Percentiles rank a stretch among this genome's conserved stretches.
These are phyloP conservation scores for Paramecium sonneborni DNA, from an alignment of 73 alveolate species.

Conservation along the genomic window DNA sequence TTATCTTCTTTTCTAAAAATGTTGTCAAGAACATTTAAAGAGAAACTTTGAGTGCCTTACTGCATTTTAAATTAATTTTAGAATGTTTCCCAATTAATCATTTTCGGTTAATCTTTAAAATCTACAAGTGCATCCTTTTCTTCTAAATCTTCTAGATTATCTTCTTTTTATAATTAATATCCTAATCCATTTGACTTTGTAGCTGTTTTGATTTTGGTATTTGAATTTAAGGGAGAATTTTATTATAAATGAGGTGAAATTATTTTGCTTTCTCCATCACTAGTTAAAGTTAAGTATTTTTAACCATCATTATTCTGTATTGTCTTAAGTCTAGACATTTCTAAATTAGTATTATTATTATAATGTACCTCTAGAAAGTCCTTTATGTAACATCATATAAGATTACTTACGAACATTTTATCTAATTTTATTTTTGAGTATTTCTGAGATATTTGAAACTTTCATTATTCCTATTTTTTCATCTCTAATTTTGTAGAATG, in stretches of 20 bases:
- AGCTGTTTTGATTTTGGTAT: not conserved
- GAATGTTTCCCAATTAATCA: constrained; percentile 32
- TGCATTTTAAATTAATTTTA: constrained; percentile 22
- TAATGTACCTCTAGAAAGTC: not conserved
- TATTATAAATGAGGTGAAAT: not conserved
- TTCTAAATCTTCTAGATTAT: not conserved
- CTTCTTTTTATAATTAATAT: constrained; percentile 1
- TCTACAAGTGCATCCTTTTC: constrained; percentile 13
- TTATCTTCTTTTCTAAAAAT: constrained; percentile 22
- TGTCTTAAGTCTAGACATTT: not conserved
- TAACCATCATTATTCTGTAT: not conserved
- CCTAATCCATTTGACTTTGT: constrained; percentile 29
- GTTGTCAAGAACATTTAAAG: not conserved
- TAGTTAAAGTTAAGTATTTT: constrained; percentile 13
- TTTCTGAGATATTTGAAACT: constrained; percentile 8
- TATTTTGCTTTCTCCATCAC: constrained; percentile 22
- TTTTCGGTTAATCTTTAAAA: not conserved
- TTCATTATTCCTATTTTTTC: not conserved
- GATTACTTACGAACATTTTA: constrained; percentile 4
- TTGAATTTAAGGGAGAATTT: not conserved
- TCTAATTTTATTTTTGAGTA: not conserved
- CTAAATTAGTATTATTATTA: not conserved
- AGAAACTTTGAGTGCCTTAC: constrained; percentile 27
- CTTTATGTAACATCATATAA: not conserved
- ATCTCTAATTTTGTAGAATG: not conserved